These are phyloP conservation scores for Umbelopsis sp. DNA, from an alignment of 192 early-diverging fungal species.

Conservation along the genomic window DNA sequence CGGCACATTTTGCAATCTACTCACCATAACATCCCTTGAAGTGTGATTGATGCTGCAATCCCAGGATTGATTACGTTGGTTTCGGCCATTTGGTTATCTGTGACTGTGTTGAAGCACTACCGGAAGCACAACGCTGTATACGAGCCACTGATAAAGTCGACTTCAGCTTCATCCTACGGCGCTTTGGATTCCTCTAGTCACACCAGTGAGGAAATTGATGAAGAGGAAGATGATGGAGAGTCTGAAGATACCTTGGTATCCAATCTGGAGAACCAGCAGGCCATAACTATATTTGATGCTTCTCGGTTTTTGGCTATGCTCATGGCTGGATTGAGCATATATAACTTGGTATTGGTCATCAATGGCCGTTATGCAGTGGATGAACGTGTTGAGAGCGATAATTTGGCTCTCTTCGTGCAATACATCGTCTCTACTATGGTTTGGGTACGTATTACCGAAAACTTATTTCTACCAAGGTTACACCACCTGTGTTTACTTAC, in stretches of 20 bases:
- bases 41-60: constrained; percentile 24
- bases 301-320: constrained; percentile 22
- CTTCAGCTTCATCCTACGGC: not conserved
- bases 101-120: constrained; percentile 16
- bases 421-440: not conserved
- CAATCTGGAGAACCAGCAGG: not conserved
- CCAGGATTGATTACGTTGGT: constrained; percentile 2
- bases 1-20: not conserved
- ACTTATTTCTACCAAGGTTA: not conserved
- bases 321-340: not conserved
- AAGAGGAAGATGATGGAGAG: constrained; percentile 4
- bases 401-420: constrained; percentile 14
- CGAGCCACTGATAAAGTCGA: constrained; percentile 2
- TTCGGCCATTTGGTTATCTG: constrained; percentile 8
- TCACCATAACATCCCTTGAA: not conserved
- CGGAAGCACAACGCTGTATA: constrained; percentile 4
- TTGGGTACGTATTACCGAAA: constrained; percentile 24
- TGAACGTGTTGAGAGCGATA: constrained; percentile 1
- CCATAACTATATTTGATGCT: constrained; percentile 20
- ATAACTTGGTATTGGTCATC: not conserved
- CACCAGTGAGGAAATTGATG: not conserved
- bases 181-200: constrained; percentile 11
- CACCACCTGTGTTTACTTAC: not conserved
- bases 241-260: constrained; percentile 21
- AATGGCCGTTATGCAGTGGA: constrained; percentile 20